Evolutionary conservation across 148 eudicot species (phyloP).

Genomic region (Camellia lanceoleosa): DNA sequence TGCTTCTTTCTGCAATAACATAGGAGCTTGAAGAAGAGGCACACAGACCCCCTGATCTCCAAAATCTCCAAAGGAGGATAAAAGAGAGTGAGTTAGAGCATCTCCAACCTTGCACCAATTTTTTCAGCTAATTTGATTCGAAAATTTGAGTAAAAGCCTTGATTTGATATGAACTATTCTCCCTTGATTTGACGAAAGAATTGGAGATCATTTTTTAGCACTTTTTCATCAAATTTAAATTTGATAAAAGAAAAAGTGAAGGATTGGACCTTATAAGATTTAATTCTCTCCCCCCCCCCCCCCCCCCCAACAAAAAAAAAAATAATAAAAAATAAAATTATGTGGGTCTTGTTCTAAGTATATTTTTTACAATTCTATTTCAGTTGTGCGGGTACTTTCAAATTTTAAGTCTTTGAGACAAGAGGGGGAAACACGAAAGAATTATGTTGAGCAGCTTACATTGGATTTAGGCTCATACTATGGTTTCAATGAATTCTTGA

Average conservation of each 20-base stretch:
- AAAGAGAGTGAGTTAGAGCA: slow-evolving; percentile 63
- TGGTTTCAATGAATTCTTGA: slow-evolving; percentile 88
- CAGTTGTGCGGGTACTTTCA: slow-evolving; percentile 76
- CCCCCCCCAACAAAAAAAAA: background rate
- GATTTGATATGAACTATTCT: no score
- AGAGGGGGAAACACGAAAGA: slow-evolving; percentile 64
- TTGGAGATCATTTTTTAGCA: no score
- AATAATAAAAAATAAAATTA: background rate
- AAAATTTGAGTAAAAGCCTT: no score
- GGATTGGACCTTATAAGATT: background rate
- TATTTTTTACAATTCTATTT: background rate
- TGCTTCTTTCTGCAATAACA: background rate
- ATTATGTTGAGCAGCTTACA: slow-evolving; percentile 72
- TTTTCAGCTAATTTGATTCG: no score
- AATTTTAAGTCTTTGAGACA: slow-evolving; percentile 66
- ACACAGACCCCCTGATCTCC: slow-evolving; percentile 75
- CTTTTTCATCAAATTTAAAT: no score
- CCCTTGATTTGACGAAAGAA: no score
- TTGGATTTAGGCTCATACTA: slow-evolving; percentile 72
- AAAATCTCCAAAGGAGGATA: slow-evolving; percentile 75
- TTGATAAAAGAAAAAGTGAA: no score
- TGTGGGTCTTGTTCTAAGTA: no score
- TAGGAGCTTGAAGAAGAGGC: slow-evolving; percentile 89
- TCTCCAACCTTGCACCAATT: no score
- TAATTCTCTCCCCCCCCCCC: background rate